Evolutionary conservation across 768 basidiomycete species (phyloP), one percentile per base, ranked within the genome.

Genomic region (Hydnum rufescens): DNA sequence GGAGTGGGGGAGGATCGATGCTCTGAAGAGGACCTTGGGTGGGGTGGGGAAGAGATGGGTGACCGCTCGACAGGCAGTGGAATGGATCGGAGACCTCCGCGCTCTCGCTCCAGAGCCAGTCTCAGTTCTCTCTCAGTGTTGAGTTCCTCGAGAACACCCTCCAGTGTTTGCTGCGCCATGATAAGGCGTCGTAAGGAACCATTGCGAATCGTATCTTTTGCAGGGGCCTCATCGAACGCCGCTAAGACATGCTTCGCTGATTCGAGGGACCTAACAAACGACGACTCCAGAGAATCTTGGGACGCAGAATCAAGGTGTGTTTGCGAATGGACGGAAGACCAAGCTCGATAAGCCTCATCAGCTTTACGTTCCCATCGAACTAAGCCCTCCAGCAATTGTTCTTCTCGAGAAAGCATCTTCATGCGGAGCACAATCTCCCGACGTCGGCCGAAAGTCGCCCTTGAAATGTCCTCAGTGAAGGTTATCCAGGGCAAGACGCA

Each of bases 361-460:
- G 71, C 70, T 6, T 71, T 66, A 47, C 72, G 65, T 4, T 76
- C 65, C 77, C 77, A 82, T 44, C 74, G 66, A 48, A 71, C 64
- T 54, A 86, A 58, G 4, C 65, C 69, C 57, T 78, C 76, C 1
- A 69, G 65, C 0, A 79, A 58, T 26, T 66, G 63, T 59, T 83
- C 81, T 59, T 86, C 83, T n/a, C 81, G 66, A 0, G 70, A 70
- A 1, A 79, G 65, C 58, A 83, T 66, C 0, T 71, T 68, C 2
- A 88, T 72, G 6, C 84, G 66, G 26, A 85, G 59, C 0, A 73
- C 68, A 0, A 85, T 72, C 59, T 89, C 85, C 31, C 80, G 68
- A 23, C 85, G 67, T 18, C 85, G 72, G 2, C 82, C 84, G 54
- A 75, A 82, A 0, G 72, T 69, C 61, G 86, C 85, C 28, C 78